A percentile compares a stretch with the other conserved stretches of the same genome.
Conservation (phyloP, 2,329 filamentous ascomycete species). For the Aspergillus cejpii region DNA sequence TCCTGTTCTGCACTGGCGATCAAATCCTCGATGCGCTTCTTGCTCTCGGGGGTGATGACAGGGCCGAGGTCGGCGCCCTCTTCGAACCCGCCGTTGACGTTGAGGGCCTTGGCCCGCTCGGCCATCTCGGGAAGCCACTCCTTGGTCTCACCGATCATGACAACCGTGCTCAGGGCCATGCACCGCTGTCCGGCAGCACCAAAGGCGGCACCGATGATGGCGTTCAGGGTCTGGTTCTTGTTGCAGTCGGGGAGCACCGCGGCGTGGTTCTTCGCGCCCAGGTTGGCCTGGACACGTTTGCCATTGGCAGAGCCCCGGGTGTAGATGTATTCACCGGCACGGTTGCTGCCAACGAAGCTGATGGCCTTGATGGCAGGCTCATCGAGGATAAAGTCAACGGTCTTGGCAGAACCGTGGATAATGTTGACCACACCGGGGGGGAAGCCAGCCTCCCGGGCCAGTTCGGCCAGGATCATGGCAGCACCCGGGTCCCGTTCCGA, state of each 20-base stretch:
- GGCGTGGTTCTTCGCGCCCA: conserved; percentile 65
- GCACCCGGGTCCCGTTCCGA: conserved; percentile 61
- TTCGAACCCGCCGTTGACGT: conserved; percentile 58
- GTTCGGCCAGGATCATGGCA: conserved; percentile 59
- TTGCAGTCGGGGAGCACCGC: conserved; percentile 61
- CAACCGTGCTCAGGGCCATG: conserved; percentile 61
- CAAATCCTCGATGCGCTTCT: conserved; percentile 57
- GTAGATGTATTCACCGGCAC: conserved; percentile 64
- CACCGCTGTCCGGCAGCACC: conserved; percentile 63
- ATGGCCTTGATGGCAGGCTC: conserved; percentile 63
- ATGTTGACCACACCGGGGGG: conserved; percentile 61
- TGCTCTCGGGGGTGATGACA: conserved; percentile 57
- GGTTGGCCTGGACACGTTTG: conserved; percentile 63
- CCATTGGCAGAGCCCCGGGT: conserved; percentile 61
- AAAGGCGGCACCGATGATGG: conserved; percentile 61
- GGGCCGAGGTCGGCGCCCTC: conserved; percentile 58
- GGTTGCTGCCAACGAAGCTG: conserved; percentile 62
- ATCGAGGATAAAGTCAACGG: conserved; percentile 63
- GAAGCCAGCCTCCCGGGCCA: conserved; percentile 58
- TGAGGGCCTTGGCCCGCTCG: conserved; percentile 54
- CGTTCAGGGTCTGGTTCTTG: conserved; percentile 62
- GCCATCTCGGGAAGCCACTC: conserved; percentile 60
- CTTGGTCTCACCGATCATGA: conserved; percentile 59
- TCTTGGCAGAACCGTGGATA: conserved; percentile 57
- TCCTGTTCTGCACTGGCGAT: conserved; percentile 57